Base-by-base conservation (phyloP, 208 protist genomes). In the Trypanosomatidae sp. region DNA sequence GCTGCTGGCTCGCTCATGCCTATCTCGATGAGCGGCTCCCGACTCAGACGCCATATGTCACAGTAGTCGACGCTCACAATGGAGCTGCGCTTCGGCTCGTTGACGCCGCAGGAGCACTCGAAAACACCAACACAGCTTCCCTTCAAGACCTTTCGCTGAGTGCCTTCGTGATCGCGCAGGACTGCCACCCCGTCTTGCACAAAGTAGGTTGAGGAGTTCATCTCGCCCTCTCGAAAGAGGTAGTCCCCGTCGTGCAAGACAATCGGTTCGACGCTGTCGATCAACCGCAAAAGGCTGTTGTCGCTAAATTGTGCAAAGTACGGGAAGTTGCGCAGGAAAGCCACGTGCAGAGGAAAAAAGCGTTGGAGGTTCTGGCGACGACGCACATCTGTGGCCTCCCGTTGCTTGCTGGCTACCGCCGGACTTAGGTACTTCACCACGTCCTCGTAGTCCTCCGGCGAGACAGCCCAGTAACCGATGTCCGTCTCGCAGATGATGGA, bases 71-170 rank as follows among this genome's bases (percentile, higher is more conserved):
- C 62, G 76, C 92, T 95, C 8, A 94, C 81, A 39, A 95, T 85
- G 10, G 92, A 89, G 28, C 41, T 78, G 33, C 66, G 80, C 77
- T 95, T 95, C n/a, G 75, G 66, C 68, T 94, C 92, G 65, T 97
- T 95, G 3, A 95, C 90, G 50, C 85, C 83, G 71, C 90, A 95
- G 47, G 83, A 81, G 77, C 92, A 96, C 76, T 97, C 92, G 71
- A 97, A 97, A 58, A 93, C 86, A n/a, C 90, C 90, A 47, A 97
- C 72, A 73, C 90, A 95, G 78, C 83, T 93, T 9, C 92, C 92
- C 52, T 87, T 85, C 7, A 77, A 73, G 8, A 94, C 70, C 56
- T 60, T 46, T 6, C 49, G 70, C 49, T 85, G 70, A 25, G 76
- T 69, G 2, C 86, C 89, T 28, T 76, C 60, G 9, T 71, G 76